phyloP scores from a whole-genome alignment of 1,284 basidiomycete species.

The Inonotus obliquus region DNA sequence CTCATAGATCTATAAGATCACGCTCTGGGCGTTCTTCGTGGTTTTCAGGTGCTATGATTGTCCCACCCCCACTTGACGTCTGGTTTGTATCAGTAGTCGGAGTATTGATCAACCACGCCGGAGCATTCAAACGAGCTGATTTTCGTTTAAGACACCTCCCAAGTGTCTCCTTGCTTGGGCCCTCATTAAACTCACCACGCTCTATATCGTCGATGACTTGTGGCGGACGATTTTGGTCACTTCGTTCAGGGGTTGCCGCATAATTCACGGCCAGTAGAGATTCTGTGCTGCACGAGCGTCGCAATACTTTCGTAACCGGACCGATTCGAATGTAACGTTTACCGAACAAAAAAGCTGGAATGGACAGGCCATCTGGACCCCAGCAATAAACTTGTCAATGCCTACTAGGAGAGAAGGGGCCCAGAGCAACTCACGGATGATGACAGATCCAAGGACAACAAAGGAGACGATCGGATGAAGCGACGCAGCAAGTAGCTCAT shows the following conservation, averaged over 20 bases:
- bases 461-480: conserved; percentile 83
- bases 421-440: conserved; percentile 18
- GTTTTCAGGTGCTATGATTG: too few species aligned
- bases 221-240: not conserved
- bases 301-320: conserved; percentile 24
- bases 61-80: too few species aligned
- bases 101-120: too few species aligned
- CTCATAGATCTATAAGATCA: too few species aligned
- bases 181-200: not conserved
- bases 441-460: conserved; percentile 77
- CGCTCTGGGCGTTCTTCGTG: too few species aligned
- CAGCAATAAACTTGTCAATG: not conserved
- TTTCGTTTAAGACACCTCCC: too few species aligned
- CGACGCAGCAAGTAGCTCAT: conserved; percentile 63
- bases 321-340: too few species aligned
- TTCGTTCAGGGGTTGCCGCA: not conserved
- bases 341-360: conserved; percentile 80
- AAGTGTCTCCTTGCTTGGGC: not conserved
- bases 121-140: too few species aligned
- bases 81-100: too few species aligned
- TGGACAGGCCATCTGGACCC: conserved; percentile 73
- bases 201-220: not conserved
- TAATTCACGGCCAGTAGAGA: conserved; percentile 30
- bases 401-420: not conserved
- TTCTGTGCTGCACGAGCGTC: conserved; percentile 84